Conservation (phyloP, 345 rosid genomes). For the Arabis hirsuta region DNA sequence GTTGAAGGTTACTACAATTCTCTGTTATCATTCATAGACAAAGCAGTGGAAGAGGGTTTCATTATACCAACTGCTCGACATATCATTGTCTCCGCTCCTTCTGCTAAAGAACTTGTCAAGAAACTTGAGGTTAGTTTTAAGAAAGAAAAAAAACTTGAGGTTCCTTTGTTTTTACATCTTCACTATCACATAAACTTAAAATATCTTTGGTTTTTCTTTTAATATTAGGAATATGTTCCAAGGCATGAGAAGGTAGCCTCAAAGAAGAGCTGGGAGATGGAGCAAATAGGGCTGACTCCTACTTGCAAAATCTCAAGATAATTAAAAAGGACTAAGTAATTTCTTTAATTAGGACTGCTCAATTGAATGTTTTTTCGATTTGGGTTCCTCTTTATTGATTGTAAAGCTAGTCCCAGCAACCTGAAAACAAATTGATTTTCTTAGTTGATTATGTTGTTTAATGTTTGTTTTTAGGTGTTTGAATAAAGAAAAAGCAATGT, state of each 20-base stretch:
- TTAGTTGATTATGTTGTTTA: slow-evolving; percentile 36
- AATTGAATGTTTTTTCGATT: slow-evolving; percentile 27
- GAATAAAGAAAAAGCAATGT: too few relatives aligned
- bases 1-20: slow-evolving; percentile 86
- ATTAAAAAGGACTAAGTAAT: slow-evolving; percentile 28
- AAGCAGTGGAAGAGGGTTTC: slow-evolving; percentile 86
- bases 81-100: slow-evolving; percentile 73
- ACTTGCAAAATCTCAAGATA: slow-evolving; percentile 64
- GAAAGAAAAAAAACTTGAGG: not conserved
- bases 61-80: slow-evolving; percentile 71
- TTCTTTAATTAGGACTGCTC: slow-evolving; percentile 32
- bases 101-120: slow-evolving; percentile 64
- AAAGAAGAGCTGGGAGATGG: slow-evolving; percentile 78
- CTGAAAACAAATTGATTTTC: slow-evolving; percentile 22
- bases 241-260: slow-evolving; percentile 76
- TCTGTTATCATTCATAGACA: slow-evolving; percentile 68
- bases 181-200: not conserved
- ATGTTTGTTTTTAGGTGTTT: slow-evolving; percentile 6
- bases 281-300: slow-evolving; percentile 52
- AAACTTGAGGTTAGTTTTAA: slow-evolving; percentile 61
- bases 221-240: slow-evolving; percentile 70
- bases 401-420: slow-evolving; percentile 24
- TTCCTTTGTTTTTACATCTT: not conserved
- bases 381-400: slow-evolving; percentile 38
- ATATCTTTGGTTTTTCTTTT: not conserved